These are phyloP conservation scores for Nepenthes alata DNA, from an alignment of 179 eudicot species.

Conservation along the genomic window DNA sequence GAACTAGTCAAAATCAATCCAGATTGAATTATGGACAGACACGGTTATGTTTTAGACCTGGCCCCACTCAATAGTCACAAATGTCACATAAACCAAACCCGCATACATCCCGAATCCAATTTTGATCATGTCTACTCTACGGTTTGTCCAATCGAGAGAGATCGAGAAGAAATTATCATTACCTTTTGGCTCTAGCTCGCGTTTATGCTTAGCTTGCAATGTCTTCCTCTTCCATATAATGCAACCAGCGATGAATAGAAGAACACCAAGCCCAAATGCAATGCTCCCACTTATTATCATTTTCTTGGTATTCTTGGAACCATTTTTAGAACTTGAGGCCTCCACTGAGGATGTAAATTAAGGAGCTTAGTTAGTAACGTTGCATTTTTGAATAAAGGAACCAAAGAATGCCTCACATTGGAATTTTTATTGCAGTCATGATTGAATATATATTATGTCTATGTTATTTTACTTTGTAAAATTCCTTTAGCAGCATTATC, in stretches of 20 bases:
- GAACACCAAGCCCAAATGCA: slow-evolving; percentile 16
- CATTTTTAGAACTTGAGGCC: slow-evolving; percentile 11
- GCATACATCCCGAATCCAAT: too few species aligned
- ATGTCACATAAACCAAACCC: too few species aligned
- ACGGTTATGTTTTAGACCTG: too few species aligned
- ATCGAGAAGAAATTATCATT: not conserved
- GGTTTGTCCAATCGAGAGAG: not conserved
- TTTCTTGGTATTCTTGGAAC: slow-evolving; percentile 13
- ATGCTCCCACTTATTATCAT: slow-evolving; percentile 21
- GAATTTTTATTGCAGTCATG: too few species aligned
- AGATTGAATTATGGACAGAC: too few species aligned
- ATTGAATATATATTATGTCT: too few species aligned
- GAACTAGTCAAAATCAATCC: too few species aligned
- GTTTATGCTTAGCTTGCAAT: slow-evolving; percentile 1
- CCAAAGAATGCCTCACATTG: too few species aligned
- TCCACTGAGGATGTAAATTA: slow-evolving; percentile 7
- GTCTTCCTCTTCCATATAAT: slow-evolving; percentile 21
- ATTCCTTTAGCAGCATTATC: too few species aligned
- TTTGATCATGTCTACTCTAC: not conserved
- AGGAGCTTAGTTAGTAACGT: not conserved
- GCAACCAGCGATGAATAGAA: slow-evolving; percentile 18
- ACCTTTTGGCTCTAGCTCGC: slow-evolving; percentile 28
- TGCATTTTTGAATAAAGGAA: too few species aligned
- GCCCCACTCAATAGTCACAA: too few species aligned
- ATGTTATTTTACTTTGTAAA: too few species aligned